Base-by-base conservation (phyloP, 2,329 filamentous ascomycete genomes). In the Neodidymelliopsis sp. region DNA sequence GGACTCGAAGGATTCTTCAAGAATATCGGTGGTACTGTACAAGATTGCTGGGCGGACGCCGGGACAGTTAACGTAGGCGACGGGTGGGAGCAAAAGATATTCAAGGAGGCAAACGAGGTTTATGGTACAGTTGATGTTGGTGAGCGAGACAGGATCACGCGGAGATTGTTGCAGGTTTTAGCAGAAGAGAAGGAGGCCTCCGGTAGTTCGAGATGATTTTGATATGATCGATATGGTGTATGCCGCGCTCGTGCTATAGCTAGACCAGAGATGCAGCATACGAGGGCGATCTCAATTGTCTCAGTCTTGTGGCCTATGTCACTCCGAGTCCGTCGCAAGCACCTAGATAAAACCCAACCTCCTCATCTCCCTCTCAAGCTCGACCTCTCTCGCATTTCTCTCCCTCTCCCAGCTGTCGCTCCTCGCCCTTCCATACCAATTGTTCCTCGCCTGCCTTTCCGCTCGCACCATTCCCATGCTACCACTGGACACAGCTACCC, bases 21-120 rank as follows among this genome's bases (percentile, higher is more conserved):
- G 34, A 84, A 84, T 57, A 78, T 85, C 57, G 81, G 80, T 5
- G 76, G 75, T 9, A 83, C 81, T 1, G 77, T 84, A 41, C 76
- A 81, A 58, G 76, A 68, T 16, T 81, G 79, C 49, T 84, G 82
- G 82, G 70, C 76, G 39, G 77, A 79, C 46, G 67, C 74, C 33
- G 81, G 79, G 29, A 63, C 61, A 18, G 72, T 76, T 5, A 69
- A 69, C 24, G 73, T 77, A 18, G 73, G 73, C 2, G 71, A 71
- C 20, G 71, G 61, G 10, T 82, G 79, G 80, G 75, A 81, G 56
- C 65, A 72, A 11, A 65, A 69, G 28, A 67, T 83, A 1, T 78
- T 79, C 48, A 53, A 50, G 40, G 73, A 81, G 60, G 74, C 77
- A 6, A 69, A 75, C 29, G 72, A 77, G 47, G 72, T 71, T 0